Conservation (phyloP, 2,329 filamentous ascomycete species). For the Microdochium bolleyi region DNA sequence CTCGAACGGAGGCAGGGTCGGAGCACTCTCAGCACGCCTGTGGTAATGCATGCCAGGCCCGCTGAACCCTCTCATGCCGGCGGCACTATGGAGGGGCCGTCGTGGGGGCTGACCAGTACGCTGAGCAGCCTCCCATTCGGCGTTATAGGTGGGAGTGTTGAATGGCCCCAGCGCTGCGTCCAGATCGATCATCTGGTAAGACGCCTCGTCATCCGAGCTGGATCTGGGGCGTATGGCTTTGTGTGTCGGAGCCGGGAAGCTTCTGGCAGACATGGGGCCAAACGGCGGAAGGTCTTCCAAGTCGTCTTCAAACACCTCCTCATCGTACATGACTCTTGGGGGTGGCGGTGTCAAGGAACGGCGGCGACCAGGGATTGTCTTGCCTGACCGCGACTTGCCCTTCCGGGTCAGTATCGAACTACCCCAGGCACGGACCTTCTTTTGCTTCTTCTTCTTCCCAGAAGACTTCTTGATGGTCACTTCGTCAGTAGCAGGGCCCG, state of each 20-base stretch:
- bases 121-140: constrained; percentile 62
- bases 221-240: constrained; percentile 17
- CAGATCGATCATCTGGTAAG: constrained; percentile 81
- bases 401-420: constrained; percentile 60
- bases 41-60: constrained; percentile 70
- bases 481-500: constrained; percentile 6
- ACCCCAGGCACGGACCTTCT: constrained; percentile 69
- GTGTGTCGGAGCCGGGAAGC: constrained; percentile 26
- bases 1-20: constrained; percentile 71
- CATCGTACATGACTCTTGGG: constrained; percentile 18
- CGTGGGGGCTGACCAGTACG: constrained; percentile 47
- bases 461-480: constrained; percentile 21
- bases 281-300: constrained; percentile 18
- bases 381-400: constrained; percentile 40
- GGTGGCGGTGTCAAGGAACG: constrained; percentile 41
- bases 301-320: constrained; percentile 18
- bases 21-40: constrained; percentile 71
- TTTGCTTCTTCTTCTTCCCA: constrained; percentile 48
- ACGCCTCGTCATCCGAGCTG: constrained; percentile 50
- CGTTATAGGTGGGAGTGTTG: constrained; percentile 64
- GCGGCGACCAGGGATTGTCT: constrained; percentile 26
- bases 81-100: constrained; percentile 69
- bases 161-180: constrained; percentile 91
- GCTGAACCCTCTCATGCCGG: constrained; percentile 59
- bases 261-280: constrained; percentile 27